Evolutionary conservation across 352 stramenopile species (phyloP).

Genomic region (Blastocystis sp.): DNA sequence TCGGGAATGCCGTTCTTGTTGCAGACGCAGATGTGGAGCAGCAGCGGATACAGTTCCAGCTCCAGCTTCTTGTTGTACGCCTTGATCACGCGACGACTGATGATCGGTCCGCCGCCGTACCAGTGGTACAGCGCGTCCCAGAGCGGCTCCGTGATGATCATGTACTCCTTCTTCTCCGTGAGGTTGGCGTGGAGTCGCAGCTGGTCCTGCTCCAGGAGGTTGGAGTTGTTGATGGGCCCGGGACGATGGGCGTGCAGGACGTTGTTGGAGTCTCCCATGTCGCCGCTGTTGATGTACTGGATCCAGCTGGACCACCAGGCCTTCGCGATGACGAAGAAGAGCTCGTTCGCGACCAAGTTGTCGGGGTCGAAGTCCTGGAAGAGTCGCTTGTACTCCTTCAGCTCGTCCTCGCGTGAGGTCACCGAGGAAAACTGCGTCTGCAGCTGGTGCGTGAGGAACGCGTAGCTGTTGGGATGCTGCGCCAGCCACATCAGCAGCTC

Average conservation of each 20-base stretch:
- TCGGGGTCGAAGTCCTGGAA: conserved; percentile 5
- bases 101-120: conserved; percentile 77
- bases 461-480: conserved; percentile 25
- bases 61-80: conserved; percentile 53
- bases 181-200: not conserved
- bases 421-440: not conserved
- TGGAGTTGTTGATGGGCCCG: conserved; percentile 44
- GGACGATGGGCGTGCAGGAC: conserved; percentile 18
- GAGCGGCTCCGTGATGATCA: conserved; percentile 73
- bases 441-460: conserved; percentile 30
- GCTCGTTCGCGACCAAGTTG: conserved; percentile 5
- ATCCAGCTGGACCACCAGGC: conserved; percentile 47
- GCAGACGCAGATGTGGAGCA: conserved; percentile 58
- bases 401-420: conserved; percentile 21
- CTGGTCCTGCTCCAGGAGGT: conserved; percentile 18
- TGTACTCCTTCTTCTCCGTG: conserved; percentile 65
- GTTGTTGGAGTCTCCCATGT: not conserved
- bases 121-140: conserved; percentile 78
- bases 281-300: conserved; percentile 34
- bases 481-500: conserved; percentile 47
- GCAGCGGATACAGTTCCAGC: conserved; percentile 60
- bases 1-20: conserved; percentile 58
- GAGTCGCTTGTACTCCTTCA: conserved; percentile 1
- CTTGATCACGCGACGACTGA: conserved; percentile 72
- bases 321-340: conserved; percentile 25